A percentile compares a stretch with the other conserved stretches of the same genome.
Evolutionary conservation across 805 yeast genomes (phyloP).

Genomic region (Hermanozyma aechmeae): DNA sequence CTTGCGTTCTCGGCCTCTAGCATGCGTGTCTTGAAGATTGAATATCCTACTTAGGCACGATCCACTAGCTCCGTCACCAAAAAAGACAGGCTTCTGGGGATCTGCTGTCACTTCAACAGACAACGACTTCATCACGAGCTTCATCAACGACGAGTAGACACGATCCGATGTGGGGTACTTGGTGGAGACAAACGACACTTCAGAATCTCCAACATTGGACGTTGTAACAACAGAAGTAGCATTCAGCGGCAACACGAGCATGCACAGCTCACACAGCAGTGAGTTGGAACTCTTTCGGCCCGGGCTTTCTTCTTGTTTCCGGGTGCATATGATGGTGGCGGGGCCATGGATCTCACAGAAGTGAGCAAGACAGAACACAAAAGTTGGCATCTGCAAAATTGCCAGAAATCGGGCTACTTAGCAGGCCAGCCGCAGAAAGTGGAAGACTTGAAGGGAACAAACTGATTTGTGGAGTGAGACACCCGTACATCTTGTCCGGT

Average conservation of each 20-base stretch:
- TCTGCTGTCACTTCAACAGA: conserved; percentile 61
- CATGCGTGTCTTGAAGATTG: conserved; percentile 53
- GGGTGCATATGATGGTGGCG: conserved; percentile 55
- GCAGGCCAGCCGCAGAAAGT: too few relatives aligned
- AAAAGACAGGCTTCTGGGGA: conserved; percentile 49
- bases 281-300: conserved; percentile 21
- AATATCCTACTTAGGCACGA: conserved; percentile 51
- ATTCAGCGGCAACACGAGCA: conserved; percentile 39
- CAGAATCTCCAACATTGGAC: too few relatives aligned
- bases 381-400: conserved; percentile 21
- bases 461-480: too few relatives aligned
- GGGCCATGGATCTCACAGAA: conserved; percentile 80
- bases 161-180: conserved; percentile 46
- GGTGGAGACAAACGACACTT: conserved; percentile 42
- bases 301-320: conserved; percentile 16
- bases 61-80: conserved; percentile 56
- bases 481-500: too few relatives aligned
- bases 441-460: too few relatives aligned
- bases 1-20: conserved; percentile 67
- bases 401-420: too few relatives aligned
- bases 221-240: conserved; percentile 12
- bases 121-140: conserved; percentile 52
- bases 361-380: conserved; percentile 52
- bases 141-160: conserved; percentile 45
- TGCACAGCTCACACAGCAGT: conserved; percentile 53